Base-by-base conservation (phyloP, 495 filamentous ascomycete species). In the Penicillium lividum region DNA sequence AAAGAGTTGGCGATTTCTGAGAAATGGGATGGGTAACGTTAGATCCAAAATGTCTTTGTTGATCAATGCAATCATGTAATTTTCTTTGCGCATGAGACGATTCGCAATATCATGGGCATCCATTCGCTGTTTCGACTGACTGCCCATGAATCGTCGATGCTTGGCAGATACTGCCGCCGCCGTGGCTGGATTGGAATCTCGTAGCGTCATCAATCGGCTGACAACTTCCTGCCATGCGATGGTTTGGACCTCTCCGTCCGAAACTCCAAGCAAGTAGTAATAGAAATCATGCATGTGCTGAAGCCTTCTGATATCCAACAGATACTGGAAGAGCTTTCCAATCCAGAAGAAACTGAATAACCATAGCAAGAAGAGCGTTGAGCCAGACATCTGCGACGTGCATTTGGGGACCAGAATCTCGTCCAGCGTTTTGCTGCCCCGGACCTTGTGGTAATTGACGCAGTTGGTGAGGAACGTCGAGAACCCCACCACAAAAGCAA, bases 21-120 rank as follows among this genome's bases (percentile, higher is more conserved):
- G 66, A 55, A 97, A 93, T 0, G 94, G 94, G 7, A 98, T 71
- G 4, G 90, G 91, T 15, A 96, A 80, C 0, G 89, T 90, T 27
- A 97, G 78, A 70, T 98, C 88, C 33, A 98, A 71, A 31, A 97
- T 85, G 40, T 97, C 93, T 70, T 98, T 98, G 74, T 98, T 98
- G 73, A 97, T 89, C 51, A 98, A 69, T 9, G 95, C 94, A 66
- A 98, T 97, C 60, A 97, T 76, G 62, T 97, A 98, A 65, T 98
- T 98, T 57, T 97, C 94, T 67, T 89, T 87, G 61, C 94, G 88
- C 94, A 98, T 98, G 49, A 98, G 73, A 47, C 94, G 86, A 67
- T 97, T 98, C 7, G 94, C 95, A 70, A 98, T 97, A 69, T 97
- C 93, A 61, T 96, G 90, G 4, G 94, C 94, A 75, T 98, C 94